Evolutionary conservation across 1,284 basidiomycete genomes (phyloP).

Genomic region (Kalmanozyma brasiliensis): DNA sequence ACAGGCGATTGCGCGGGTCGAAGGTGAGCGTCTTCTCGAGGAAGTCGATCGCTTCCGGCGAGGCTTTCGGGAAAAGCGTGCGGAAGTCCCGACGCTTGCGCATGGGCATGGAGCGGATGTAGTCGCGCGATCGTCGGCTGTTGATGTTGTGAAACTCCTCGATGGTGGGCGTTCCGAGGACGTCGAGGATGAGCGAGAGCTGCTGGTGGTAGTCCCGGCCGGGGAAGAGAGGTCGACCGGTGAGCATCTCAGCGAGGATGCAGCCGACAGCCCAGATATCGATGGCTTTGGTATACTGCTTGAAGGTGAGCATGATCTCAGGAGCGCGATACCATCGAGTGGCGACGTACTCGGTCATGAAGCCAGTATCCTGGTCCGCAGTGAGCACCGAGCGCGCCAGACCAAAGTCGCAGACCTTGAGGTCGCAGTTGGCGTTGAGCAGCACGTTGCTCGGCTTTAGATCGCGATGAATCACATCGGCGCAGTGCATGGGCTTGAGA

Average conservation of each 20-base stretch:
- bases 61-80: conserved; percentile 81
- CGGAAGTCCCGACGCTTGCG: conserved; percentile 83
- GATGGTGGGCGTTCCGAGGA: conserved; percentile 73
- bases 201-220: conserved; percentile 73
- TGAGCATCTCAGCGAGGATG: conserved; percentile 91
- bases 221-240: conserved; percentile 87
- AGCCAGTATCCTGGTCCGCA: conserved; percentile 64
- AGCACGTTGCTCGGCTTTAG: conserved; percentile 65
- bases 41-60: conserved; percentile 76
- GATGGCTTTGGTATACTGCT: conserved; percentile 68
- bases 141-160: conserved; percentile 77
- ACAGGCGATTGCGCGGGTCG: conserved; percentile 63
- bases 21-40: conserved; percentile 85
- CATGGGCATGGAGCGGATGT: conserved; percentile 91
- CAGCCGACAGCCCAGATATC: conserved; percentile 88
- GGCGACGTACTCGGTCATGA: conserved; percentile 68
- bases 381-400: conserved; percentile 65
- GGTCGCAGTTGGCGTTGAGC: conserved; percentile 66
- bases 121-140: conserved; percentile 84
- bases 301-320: conserved; percentile 68
- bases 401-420: conserved; percentile 68
- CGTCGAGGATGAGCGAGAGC: conserved; percentile 73
- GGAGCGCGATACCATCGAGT: conserved; percentile 67
- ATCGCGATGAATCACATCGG: conserved; percentile 66
- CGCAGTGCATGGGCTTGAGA: conserved; percentile 67